Base-by-base conservation (phyloP, 352 stramenopile genomes). In the Thalassiosira mediterranea region DNA sequence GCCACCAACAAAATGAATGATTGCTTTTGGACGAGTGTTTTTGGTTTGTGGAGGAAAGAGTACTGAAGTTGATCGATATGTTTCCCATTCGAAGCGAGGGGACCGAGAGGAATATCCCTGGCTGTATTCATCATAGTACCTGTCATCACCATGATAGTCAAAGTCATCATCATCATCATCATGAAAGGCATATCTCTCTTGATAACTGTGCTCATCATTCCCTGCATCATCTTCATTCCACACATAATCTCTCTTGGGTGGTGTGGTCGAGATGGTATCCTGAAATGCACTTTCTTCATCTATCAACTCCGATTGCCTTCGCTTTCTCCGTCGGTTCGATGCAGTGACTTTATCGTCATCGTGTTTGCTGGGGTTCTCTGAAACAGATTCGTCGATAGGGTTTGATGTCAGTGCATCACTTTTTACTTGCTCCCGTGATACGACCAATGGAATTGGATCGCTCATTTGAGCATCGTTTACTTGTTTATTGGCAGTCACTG, bases 1-100 rank as follows among this genome's bases (percentile, higher is more conserved):
- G 0, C 84, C 87, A 23, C 87, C 87, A 3, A 90, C 72, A 70
- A 92, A 92, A 65, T 92, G 87, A 58, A 92, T 57, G 8, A 92
- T 75, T 4, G 77, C 72, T 4, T 64, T 82, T 2, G 87, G 87
- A 28, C 64, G 52, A 38, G 40, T 25, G 15, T 46, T 56, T 21
- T 44, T 51, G 10, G 59, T 15, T 1, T n/a, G 32, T 44, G 52
- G 32, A 57, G 60, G 71, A 26, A 84, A 71, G 2, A 81, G 37
- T 19, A 74, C 74, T n/a, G 62, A 76, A 25, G 76, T 73, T 10
- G 60, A 66, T 68, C 54, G 49, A 62, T 81, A 87, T 19, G 60
- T 74, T 78, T 88, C 81, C 81, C 81, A 88, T 54, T 88, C 69
- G 17, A 63, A 68, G 25, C 42, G 53, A 67, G 68, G 60, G 34